A percentile compares a stretch with the other conserved stretches of the same genome.
Conservation (phyloP, 768 basidiomycete genomes). For the Auricularia heimuer region DNA sequence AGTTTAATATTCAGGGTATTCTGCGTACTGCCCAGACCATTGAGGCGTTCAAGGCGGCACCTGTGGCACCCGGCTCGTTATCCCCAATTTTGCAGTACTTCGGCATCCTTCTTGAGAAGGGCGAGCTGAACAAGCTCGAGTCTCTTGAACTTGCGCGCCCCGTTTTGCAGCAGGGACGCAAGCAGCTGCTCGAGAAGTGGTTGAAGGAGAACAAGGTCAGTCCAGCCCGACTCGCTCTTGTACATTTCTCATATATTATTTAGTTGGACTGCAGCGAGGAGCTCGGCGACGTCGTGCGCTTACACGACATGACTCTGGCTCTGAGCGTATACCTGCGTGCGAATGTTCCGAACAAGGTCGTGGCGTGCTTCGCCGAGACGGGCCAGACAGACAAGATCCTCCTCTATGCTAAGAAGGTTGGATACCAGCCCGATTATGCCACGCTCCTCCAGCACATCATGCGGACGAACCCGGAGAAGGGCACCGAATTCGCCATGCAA, state of each 20-base stretch:
- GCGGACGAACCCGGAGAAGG: conserved; percentile 93
- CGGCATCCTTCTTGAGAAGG: conserved; percentile 96
- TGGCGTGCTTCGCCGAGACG: conserved; percentile 98
- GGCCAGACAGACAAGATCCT: conserved; percentile 98
- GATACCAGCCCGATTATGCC: conserved; percentile 86
- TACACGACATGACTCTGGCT: conserved; percentile 93
- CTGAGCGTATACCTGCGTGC: conserved; percentile 96
- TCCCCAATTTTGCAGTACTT: conserved; percentile 98
- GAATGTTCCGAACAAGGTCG: conserved; percentile 96
- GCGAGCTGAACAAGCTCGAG: conserved; percentile 93
- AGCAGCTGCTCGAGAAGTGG: conserved; percentile 98
- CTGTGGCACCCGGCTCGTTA: conserved; percentile 79
- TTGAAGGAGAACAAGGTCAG: conserved; percentile 95
- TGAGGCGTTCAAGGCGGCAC: conserved; percentile 93
- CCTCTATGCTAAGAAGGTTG: conserved; percentile 94
- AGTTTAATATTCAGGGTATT: conserved; percentile 47
- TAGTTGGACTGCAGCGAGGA: conserved; percentile 98
- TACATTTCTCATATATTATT: not conserved
- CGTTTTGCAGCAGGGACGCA: conserved; percentile 90
- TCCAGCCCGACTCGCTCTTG: not conserved
- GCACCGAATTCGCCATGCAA: conserved; percentile 93
- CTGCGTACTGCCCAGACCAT: conserved; percentile 91
- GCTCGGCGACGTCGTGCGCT: conserved; percentile 90
- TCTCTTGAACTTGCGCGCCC: conserved; percentile 93
- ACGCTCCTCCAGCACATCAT: conserved; percentile 91